Conservation (phyloP, 495 filamentous ascomycete species). For the Penicillium herquei region DNA sequence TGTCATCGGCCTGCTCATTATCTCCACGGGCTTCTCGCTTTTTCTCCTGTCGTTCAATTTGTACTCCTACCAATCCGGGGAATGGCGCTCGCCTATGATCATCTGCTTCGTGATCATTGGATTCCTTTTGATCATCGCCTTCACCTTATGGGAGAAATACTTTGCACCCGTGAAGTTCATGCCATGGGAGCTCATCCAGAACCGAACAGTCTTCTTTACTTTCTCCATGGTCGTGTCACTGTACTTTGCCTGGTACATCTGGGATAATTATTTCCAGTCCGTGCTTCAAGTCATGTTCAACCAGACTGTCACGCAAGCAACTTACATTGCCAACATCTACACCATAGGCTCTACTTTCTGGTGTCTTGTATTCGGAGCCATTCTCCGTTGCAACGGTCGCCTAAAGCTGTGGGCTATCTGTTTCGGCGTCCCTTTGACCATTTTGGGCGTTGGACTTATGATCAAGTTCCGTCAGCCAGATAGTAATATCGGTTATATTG, state of each 20-base stretch:
- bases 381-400: constrained; percentile 50
- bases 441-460: constrained; percentile 55
- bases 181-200: constrained; percentile 50
- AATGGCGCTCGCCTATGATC: constrained; percentile 46
- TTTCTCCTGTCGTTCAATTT: constrained; percentile 57
- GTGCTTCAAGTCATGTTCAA: constrained; percentile 65
- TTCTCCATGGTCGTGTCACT: constrained; percentile 47
- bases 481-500: constrained; percentile 55
- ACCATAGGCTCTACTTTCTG: constrained; percentile 42
- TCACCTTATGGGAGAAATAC: constrained; percentile 53
- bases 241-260: constrained; percentile 47
- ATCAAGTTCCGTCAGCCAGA: constrained; percentile 60
- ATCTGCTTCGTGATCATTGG: constrained; percentile 55
- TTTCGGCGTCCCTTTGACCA: constrained; percentile 55
- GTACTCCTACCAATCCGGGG: constrained; percentile 34
- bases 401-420: constrained; percentile 46
- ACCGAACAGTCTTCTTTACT: constrained; percentile 58
- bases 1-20: constrained; percentile 52
- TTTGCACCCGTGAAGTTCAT: constrained; percentile 54
- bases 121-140: constrained; percentile 45
- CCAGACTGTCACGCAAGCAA: constrained; percentile 50
- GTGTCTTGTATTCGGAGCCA: constrained; percentile 45
- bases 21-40: constrained; percentile 53
- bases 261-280: constrained; percentile 52
- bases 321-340: constrained; percentile 48